These are phyloP conservation scores for Termitomyces sp. DNA, from an alignment of 1,284 basidiomycete species.

Conservation along the genomic window DNA sequence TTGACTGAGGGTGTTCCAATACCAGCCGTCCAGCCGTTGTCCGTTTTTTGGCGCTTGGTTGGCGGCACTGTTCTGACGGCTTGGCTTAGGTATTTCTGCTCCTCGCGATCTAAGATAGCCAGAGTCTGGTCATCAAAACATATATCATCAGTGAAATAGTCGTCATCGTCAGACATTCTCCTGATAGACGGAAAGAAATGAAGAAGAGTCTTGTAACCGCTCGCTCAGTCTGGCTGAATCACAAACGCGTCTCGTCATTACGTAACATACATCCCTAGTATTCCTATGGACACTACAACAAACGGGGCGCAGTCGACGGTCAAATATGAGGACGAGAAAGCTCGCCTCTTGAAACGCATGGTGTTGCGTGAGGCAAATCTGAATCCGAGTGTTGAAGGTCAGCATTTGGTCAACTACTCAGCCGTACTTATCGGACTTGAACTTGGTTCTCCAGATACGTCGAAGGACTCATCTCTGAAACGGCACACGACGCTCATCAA, in stretches of 20 bases:
- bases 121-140: conserved; percentile 58
- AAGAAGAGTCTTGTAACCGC: not conserved
- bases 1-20: conserved; percentile 25
- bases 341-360: conserved; percentile 48
- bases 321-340: conserved; percentile 56
- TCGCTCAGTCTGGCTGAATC: no score
- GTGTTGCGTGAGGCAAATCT: conserved; percentile 54
- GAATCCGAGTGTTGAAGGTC: conserved; percentile 43
- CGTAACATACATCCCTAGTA: conserved; percentile 11
- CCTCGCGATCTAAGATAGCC: conserved; percentile 56
- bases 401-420: conserved; percentile 9
- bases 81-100: conserved; percentile 42
- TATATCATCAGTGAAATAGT: conserved; percentile 59
- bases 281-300: conserved; percentile 27
- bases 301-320: conserved; percentile 20
- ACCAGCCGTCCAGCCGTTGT: conserved; percentile 33
- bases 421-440: not conserved
- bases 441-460: conserved; percentile 39
- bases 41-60: conserved; percentile 53
- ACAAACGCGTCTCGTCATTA: conserved; percentile 10
- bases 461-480: conserved; percentile 88
- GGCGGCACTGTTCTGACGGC: conserved; percentile 27
- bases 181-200: not conserved
- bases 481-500: conserved; percentile 93
- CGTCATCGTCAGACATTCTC: conserved; percentile 58